Conservation (phyloP, 2,329 filamentous ascomycete genomes). For the Pestalotiopsis fici region DNA sequence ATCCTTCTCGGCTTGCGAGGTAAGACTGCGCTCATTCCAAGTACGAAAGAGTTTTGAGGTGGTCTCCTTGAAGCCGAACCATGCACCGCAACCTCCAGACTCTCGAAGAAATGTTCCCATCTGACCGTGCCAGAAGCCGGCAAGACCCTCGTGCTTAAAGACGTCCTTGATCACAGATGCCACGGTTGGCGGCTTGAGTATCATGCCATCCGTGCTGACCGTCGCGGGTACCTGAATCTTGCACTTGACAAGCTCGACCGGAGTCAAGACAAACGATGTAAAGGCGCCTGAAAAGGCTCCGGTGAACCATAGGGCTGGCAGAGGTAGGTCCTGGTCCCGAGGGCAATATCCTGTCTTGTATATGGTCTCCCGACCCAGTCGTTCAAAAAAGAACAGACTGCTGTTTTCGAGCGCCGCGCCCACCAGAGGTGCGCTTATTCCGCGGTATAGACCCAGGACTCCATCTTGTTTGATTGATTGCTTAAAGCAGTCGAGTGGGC, state of each 20-base stretch:
- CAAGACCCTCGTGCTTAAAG: conserved; percentile 78
- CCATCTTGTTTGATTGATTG: conserved; percentile 82
- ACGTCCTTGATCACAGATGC: conserved; percentile 75
- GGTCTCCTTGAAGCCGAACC: conserved; percentile 92
- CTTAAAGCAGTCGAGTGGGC: conserved; percentile 90
- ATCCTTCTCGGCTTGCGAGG: conserved; percentile 40
- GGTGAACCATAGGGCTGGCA: conserved; percentile 75
- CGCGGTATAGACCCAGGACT: conserved; percentile 81
- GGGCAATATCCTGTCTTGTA: conserved; percentile 52
- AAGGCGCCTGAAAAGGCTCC: conserved; percentile 87
- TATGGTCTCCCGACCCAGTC: conserved; percentile 68
- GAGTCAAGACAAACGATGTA: conserved; percentile 88
- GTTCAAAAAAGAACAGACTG: conserved; percentile 90
- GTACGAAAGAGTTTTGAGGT: conserved; percentile 70
- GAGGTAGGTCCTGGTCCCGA: conserved; percentile 63
- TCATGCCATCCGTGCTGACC: conserved; percentile 37
- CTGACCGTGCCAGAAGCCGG: conserved; percentile 94
- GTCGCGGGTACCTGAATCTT: conserved; percentile 81
- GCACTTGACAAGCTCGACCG: conserved; percentile 97
- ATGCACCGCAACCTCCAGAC: conserved; percentile 88
- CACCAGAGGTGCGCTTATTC: conserved; percentile 86
- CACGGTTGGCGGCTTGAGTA: conserved; percentile 58
- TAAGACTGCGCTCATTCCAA: conserved; percentile 46
- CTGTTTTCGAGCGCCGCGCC: conserved; percentile 92
- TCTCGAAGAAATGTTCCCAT: conserved; percentile 91